Conservation (phyloP, 2,329 filamentous ascomycete species). For the Ceratocystis colombiana region DNA sequence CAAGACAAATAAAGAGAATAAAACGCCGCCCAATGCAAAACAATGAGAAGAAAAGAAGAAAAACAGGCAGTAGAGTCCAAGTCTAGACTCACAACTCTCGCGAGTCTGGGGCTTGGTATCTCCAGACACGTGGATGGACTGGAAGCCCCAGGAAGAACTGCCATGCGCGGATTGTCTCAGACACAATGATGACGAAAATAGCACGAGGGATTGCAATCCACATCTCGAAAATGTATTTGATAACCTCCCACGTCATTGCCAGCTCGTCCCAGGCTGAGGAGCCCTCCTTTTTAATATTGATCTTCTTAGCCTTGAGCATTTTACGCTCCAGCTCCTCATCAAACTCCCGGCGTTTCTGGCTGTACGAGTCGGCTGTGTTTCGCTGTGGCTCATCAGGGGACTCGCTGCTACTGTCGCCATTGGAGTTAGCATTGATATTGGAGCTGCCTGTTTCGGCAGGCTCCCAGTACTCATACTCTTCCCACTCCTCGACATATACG, state of each 20-base stretch:
- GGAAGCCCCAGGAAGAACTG: slow-evolving; percentile 46
- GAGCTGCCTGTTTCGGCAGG: slow-evolving; percentile 20
- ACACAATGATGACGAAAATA: slow-evolving; percentile 33
- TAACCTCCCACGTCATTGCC: slow-evolving; percentile 28
- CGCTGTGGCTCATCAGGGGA: slow-evolving; percentile 29
- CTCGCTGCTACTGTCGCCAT: slow-evolving; percentile 16
- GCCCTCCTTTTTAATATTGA: slow-evolving; percentile 37
- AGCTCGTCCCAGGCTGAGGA: slow-evolving; percentile 29
- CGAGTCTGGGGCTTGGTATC: slow-evolving; percentile 36
- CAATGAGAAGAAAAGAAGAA: neutral
- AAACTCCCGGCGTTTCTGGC: slow-evolving; percentile 21
- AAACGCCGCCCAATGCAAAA: slow-evolving; percentile 17
- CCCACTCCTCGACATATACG: slow-evolving; percentile 12
- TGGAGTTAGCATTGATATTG: no score
- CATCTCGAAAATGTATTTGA: slow-evolving; percentile 33
- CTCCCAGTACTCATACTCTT: slow-evolving; percentile 19
- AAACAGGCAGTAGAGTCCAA: neutral
- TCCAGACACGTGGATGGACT: slow-evolving; percentile 41
- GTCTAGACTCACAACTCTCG: slow-evolving; percentile 40
- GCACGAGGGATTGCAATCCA: slow-evolving; percentile 57
- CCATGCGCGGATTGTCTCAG: slow-evolving; percentile 40
- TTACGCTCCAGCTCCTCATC: slow-evolving; percentile 32
- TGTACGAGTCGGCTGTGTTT: neutral
- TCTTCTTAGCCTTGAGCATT: slow-evolving; percentile 30
- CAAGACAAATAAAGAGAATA: slow-evolving; percentile 13